phyloP scores from a whole-genome alignment of 768 basidiomycete genomes.

The Suillus ampliporus region DNA sequence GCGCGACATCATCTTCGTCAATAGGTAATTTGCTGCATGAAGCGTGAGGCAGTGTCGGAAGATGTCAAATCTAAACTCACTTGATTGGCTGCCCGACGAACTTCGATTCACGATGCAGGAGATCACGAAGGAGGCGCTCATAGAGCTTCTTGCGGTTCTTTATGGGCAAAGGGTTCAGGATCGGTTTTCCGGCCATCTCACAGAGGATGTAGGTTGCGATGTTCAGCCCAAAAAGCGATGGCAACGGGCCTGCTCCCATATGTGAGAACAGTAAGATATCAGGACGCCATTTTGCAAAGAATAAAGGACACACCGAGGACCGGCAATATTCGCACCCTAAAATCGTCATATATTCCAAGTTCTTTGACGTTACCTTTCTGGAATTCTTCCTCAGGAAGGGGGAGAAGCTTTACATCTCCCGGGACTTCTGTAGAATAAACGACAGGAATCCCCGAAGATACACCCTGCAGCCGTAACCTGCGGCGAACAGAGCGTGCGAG shows the following conservation, averaged over 20 bases:
- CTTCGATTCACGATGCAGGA: conserved; percentile 77
- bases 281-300: neutral
- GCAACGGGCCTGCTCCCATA: conserved; percentile 62
- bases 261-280: conserved; percentile 5
- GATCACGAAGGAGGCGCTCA: conserved; percentile 75
- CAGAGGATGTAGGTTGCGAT: conserved; percentile 89
- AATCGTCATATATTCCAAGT: conserved; percentile 89
- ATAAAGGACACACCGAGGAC: conserved; percentile 69
- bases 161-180: conserved; percentile 82
- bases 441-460: conserved; percentile 75
- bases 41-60: neutral
- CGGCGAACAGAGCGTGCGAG: conserved; percentile 90
- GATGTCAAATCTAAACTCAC: conserved; percentile 43
- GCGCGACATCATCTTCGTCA: conserved; percentile 80
- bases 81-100: conserved; percentile 64
- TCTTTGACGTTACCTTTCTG: conserved; percentile 88
- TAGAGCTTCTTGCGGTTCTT: conserved; percentile 88
- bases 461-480: conserved; percentile 67
- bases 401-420: conserved; percentile 84
- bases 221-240: conserved; percentile 90
- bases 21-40: conserved; percentile 70
- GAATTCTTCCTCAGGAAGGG: conserved; percentile 91
- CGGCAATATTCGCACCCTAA: conserved; percentile 91
- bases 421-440: conserved; percentile 97
- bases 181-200: conserved; percentile 83